Conservation (phyloP, 352 stramenopile genomes). For the Phytophthora ohioensis region DNA sequence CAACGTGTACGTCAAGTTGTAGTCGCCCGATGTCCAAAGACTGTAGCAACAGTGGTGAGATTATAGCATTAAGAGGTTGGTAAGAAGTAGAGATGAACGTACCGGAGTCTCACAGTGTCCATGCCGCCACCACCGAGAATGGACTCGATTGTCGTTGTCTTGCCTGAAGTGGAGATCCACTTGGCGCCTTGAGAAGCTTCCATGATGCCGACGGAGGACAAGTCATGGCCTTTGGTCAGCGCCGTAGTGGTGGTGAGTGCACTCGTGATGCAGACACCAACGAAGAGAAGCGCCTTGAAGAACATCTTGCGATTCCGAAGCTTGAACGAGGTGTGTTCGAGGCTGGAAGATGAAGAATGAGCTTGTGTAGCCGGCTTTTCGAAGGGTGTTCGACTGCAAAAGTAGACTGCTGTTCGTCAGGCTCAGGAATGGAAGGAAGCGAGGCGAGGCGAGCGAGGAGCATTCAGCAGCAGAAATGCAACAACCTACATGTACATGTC, state of each 20-base stretch:
- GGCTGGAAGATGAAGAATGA: constrained; percentile 16
- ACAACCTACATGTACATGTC: not conserved
- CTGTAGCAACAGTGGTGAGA: constrained; percentile 6
- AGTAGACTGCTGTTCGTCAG: not conserved
- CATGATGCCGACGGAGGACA: constrained; percentile 46
- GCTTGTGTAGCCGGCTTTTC: not conserved
- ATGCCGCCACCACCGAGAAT: constrained; percentile 45
- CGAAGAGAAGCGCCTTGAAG: constrained; percentile 23
- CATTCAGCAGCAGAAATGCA: constrained; percentile 13
- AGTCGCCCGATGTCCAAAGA: constrained; percentile 42
- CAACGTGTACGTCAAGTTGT: constrained; percentile 43
- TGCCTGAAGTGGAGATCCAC: constrained; percentile 40
- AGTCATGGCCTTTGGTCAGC: constrained; percentile 45
- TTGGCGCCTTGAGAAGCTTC: constrained; percentile 36
- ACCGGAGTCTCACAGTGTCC: constrained; percentile 43
- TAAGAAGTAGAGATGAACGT: not conserved
- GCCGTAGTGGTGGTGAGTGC: constrained; percentile 11
- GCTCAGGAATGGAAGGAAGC: not conserved
- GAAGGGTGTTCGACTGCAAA: not conserved
- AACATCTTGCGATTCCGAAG: constrained; percentile 18
- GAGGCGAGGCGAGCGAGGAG: not conserved
- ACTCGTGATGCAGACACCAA: constrained; percentile 7
- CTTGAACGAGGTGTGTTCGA: not conserved
- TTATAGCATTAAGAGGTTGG: not conserved
- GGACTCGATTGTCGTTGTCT: constrained; percentile 41